phyloP scores from a whole-genome alignment of 163 green algal species.

The Trebouxia gelatinosa region DNA sequence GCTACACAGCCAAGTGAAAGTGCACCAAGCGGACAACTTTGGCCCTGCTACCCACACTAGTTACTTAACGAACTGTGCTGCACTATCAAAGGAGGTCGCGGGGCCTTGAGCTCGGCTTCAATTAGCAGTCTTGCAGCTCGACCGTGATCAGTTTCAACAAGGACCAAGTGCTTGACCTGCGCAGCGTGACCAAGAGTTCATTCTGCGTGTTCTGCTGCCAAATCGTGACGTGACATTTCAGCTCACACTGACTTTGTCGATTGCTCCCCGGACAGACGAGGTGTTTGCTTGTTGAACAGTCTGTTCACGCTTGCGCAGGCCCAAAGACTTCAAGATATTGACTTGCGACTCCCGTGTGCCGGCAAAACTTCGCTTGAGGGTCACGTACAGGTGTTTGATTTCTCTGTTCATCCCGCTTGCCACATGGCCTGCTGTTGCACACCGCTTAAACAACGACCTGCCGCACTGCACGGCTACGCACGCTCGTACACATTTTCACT shows the following conservation, averaged over 20 bases:
- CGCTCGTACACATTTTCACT: too few species aligned
- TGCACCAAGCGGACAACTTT: too few species aligned
- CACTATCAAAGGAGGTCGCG: slow-evolving; percentile 34
- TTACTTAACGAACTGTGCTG: too few species aligned
- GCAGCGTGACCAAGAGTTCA: not conserved
- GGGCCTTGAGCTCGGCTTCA: slow-evolving; percentile 37
- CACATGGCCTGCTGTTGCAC: too few species aligned
- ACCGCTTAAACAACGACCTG: too few species aligned
- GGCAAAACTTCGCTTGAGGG: slow-evolving; percentile 57
- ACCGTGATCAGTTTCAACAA: slow-evolving; percentile 50
- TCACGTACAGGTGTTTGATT: slow-evolving; percentile 51
- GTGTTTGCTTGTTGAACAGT: slow-evolving; percentile 50
- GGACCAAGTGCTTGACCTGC: slow-evolving; percentile 58
- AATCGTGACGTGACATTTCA: not conserved
- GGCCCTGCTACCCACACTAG: too few species aligned
- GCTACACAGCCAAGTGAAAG: not conserved
- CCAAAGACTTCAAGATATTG: slow-evolving; percentile 47
- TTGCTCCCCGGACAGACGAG: slow-evolving; percentile 42
- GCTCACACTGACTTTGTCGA: slow-evolving; percentile 48
- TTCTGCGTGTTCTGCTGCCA: not conserved
- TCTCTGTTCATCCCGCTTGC: slow-evolving; percentile 28
- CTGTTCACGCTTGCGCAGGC: slow-evolving; percentile 47
- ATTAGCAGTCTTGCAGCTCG: slow-evolving; percentile 36
- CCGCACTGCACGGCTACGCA: too few species aligned
- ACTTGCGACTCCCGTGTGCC: slow-evolving; percentile 50